Evolutionary conservation across 805 yeast species (phyloP).

Genomic region (Brettanomyces bruxellensis): DNA sequence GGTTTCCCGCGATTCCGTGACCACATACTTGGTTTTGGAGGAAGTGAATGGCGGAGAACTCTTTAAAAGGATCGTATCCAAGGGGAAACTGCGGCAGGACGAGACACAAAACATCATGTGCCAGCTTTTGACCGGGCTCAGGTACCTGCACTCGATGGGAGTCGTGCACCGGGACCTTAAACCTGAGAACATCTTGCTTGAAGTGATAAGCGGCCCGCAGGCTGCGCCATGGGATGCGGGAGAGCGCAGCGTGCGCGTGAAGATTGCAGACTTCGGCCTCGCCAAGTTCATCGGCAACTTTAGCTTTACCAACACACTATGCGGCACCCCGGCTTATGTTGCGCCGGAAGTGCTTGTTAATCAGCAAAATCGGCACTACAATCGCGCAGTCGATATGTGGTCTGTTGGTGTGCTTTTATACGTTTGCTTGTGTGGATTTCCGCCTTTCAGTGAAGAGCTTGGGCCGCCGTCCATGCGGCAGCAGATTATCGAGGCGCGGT

Average conservation of each 20-base stretch:
- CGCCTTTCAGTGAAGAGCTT: slow-evolving; percentile 75
- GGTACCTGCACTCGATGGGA: slow-evolving; percentile 84
- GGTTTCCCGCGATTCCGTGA: slow-evolving; percentile 33
- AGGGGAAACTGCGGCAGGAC: slow-evolving; percentile 49
- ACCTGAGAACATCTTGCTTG: slow-evolving; percentile 76
- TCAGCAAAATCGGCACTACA: slow-evolving; percentile 43
- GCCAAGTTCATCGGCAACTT: slow-evolving; percentile 63
- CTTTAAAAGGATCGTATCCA: slow-evolving; percentile 61
- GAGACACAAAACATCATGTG: slow-evolving; percentile 53
- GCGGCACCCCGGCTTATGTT: slow-evolving; percentile 85
- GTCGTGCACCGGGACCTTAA: slow-evolving; percentile 91
- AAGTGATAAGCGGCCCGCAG: slow-evolving; percentile 32
- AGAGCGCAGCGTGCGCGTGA: slow-evolving; percentile 55
- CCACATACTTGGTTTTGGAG: slow-evolving; percentile 60
- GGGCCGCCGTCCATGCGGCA: slow-evolving; percentile 75
- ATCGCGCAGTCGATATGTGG: slow-evolving; percentile 75
- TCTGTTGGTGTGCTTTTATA: slow-evolving; percentile 71
- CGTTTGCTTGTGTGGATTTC: slow-evolving; percentile 76
- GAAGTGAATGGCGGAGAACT: slow-evolving; percentile 69
- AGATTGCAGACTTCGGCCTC: slow-evolving; percentile 78
- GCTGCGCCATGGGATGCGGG: slow-evolving; percentile 49
- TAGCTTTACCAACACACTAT: slow-evolving; percentile 65
- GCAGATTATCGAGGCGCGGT: slow-evolving; percentile 58
- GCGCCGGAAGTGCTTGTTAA: slow-evolving; percentile 69
- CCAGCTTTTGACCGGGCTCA: slow-evolving; percentile 54